Evolutionary conservation across 805 yeast genomes (phyloP).

Genomic region (Nakazawaea populi): DNA sequence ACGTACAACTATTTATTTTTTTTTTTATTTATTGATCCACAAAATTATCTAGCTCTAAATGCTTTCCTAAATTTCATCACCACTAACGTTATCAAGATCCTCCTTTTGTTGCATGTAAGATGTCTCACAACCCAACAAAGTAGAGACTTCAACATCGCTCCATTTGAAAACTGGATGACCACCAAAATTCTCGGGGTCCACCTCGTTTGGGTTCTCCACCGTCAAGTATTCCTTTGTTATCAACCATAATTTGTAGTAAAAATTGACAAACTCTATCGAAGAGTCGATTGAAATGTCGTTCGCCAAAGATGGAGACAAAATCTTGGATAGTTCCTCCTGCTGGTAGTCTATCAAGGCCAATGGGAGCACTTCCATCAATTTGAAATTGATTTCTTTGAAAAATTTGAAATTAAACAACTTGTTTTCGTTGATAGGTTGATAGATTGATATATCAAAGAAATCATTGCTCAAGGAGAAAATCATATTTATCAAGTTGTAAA

Average conservation of each 20-base stretch:
- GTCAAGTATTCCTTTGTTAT: conserved; percentile 32
- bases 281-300: conserved; percentile 49
- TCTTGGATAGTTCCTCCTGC: conserved; percentile 44
- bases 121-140: conserved; percentile 64
- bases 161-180: conserved; percentile 38
- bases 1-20: conserved; percentile 2
- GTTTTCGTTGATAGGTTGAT: conserved; percentile 60
- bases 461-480: conserved; percentile 62
- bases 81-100: conserved; percentile 1
- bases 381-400: conserved; percentile 35
- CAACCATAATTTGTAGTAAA: conserved; percentile 33
- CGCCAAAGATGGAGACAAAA: conserved; percentile 59
- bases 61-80: background rate
- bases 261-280: conserved; percentile 41
- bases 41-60: no score
- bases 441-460: conserved; percentile 53
- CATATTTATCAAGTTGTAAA: conserved; percentile 62
- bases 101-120: conserved; percentile 18
- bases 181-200: conserved; percentile 20
- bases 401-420: conserved; percentile 42
- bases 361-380: conserved; percentile 49
- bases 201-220: conserved; percentile 16
- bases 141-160: conserved; percentile 56
- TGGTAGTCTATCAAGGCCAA: conserved; percentile 56
- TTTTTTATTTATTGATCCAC: conserved; percentile 6